Evolutionary conservation across 176 grass and related monocot genomes (phyloP), one percentile per base, ranked within the genome.

Genomic region (Tillandsia leiboldiana): DNA sequence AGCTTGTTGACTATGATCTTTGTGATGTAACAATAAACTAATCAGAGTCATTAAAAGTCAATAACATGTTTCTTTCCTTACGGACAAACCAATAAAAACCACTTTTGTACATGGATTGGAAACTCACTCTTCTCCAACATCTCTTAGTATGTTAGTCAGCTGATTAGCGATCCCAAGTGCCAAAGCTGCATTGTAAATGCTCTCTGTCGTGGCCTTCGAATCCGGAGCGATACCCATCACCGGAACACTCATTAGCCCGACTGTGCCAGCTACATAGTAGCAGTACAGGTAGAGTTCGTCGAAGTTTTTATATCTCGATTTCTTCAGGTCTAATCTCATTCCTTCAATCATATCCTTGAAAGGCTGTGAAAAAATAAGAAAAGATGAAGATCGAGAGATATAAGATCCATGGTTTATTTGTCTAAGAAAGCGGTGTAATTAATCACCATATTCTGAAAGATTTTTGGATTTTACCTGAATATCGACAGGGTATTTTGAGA

Each of bases 321-420:
- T 90, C 82, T 83, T 78, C 70, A 97, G 71, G 73, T 97, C 94
- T 2, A 97, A 73, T 68, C 89, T 97, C 94, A 97, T 97, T 10
- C 94, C 94, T 78, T 97, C 77, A 10, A 90, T 77, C 94, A 97
- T 93, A 26, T 93, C 94, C 83, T 90, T 97, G 89, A 97, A 97
- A 22, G 94, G 94, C 94, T 97, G 87, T 0, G 47, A 63, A 70
- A 72, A 59, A 9, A 2, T 50, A 53, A 78, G 28, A 71, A 64
- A 15, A 17, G 58, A 53, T 42, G 33, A 42, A 42, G 33, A 42
- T 42, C 4, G 4, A 42, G 33, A 42, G 7, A 7, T 42, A 42
- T 42, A 42, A 5, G 33, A 42, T 42, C 33, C 33, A 7, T 42
- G 29, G 15, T 33, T 18, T 62, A 22, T 62, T 15, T 0, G 2